These are phyloP conservation scores for Ogataea nonfermentans DNA, from an alignment of 805 yeast species.

Conservation along the genomic window DNA sequence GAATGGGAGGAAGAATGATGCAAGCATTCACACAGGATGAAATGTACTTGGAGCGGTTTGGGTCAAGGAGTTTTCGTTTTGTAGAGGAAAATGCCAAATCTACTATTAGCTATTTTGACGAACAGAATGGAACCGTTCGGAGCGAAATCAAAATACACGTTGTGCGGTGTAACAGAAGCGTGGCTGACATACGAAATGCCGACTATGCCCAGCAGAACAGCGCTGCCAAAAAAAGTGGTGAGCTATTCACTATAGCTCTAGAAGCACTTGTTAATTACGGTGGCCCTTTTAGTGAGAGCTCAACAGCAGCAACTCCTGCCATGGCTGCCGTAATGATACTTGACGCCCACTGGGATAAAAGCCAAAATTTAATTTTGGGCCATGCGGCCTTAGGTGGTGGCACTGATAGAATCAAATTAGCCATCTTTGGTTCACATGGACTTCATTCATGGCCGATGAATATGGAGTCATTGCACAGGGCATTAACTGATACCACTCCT, in stretches of 20 bases:
- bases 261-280: conserved; percentile 64
- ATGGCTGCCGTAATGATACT: conserved; percentile 84
- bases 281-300: conserved; percentile 45
- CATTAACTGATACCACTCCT: conserved; percentile 70
- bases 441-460: conserved; percentile 89
- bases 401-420: conserved; percentile 62
- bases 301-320: conserved; percentile 42
- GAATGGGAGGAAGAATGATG: conserved; percentile 83
- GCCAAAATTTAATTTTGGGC: conserved; percentile 57
- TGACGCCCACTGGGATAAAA: conserved; percentile 81
- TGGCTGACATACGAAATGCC: conserved; percentile 70
- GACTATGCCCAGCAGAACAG: conserved; percentile 85
- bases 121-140: conserved; percentile 33
- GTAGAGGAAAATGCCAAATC: conserved; percentile 60
- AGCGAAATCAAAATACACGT: conserved; percentile 74
- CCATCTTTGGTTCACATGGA: conserved; percentile 93
- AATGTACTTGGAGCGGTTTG: conserved; percentile 74
- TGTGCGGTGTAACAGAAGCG: conserved; percentile 61
- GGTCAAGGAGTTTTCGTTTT: conserved; percentile 72
- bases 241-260: conserved; percentile 71
- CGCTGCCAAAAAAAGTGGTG: conserved; percentile 70
- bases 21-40: conserved; percentile 90
- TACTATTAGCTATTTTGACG: conserved; percentile 48
- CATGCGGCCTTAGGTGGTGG: conserved; percentile 98
- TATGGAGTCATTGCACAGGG: conserved; percentile 64